These are phyloP conservation scores for Cnidoscolus chayamansa DNA, from an alignment of 441 rosid genomes.

Conservation along the genomic window DNA sequence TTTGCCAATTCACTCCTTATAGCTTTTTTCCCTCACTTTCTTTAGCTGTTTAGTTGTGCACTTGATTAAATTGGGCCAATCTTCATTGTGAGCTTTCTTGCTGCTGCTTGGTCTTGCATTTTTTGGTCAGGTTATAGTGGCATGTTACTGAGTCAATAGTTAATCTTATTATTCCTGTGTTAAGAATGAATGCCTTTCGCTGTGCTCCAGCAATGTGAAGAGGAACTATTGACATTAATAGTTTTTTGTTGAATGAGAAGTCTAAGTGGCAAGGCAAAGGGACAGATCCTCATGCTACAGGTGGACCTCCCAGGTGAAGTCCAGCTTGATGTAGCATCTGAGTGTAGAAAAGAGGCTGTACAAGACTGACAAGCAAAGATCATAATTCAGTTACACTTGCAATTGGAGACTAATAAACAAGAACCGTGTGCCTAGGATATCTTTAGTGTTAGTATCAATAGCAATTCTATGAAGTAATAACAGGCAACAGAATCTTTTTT, in stretches of 20 bases:
- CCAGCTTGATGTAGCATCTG: neutral
- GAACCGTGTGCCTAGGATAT: neutral
- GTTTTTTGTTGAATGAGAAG: no score
- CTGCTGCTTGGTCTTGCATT: neutral
- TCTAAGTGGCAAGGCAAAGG: no score
- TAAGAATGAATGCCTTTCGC: neutral
- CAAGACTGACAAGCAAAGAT: neutral
- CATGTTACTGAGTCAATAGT: no score
- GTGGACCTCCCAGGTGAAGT: neutral
- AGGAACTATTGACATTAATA: neutral
- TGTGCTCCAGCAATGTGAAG: neutral
- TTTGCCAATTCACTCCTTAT: neutral
- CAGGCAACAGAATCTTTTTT: conserved; percentile 4
- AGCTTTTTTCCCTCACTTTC: neutral
- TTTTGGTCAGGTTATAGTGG: neutral
- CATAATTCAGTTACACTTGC: neutral
- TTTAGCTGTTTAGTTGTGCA: neutral
- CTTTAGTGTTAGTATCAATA: neutral
- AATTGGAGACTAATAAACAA: neutral
- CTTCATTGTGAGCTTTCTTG: neutral
- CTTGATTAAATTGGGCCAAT: neutral
- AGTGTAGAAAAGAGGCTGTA: neutral
- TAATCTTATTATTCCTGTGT: neutral
- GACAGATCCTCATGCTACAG: no score
- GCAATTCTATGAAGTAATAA: neutral